phyloP scores from a whole-genome alignment of 257 asterid genomes.

The Orobanche coerulescens region DNA sequence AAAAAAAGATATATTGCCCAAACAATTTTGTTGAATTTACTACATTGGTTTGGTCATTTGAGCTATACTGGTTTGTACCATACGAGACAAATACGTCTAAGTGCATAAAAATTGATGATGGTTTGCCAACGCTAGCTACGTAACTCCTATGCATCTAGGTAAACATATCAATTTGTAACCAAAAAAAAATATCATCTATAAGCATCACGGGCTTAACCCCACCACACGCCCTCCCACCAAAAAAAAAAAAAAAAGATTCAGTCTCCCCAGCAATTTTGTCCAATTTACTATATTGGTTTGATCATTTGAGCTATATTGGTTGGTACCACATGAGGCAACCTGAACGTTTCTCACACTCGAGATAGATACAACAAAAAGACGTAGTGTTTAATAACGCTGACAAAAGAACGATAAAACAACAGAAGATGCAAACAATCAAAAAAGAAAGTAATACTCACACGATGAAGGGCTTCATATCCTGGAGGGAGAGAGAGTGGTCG shows the following conservation, averaged over 20 bases:
- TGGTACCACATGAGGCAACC: no score
- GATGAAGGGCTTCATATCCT: constrained; percentile 66
- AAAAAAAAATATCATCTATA: no score
- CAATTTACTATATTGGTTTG: not conserved
- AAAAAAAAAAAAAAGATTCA: not conserved
- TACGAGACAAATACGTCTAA: no score
- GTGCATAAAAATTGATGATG: no score
- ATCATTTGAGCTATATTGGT: not conserved
- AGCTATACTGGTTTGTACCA: not conserved
- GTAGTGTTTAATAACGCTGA: not conserved
- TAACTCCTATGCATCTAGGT: no score
- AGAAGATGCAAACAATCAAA: constrained; percentile 3
- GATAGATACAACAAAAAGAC: not conserved
- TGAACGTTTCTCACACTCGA: no score
- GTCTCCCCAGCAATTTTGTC: not conserved
- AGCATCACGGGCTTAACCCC: no score
- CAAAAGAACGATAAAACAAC: not conserved
- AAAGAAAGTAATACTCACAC: constrained; percentile 37
- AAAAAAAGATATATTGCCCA: not conserved
- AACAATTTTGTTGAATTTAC: not conserved
- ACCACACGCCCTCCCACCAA: no score
- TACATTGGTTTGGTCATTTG: not conserved
- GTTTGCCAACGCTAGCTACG: no score
- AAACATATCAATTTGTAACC: no score
- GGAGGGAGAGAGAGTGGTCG: constrained; percentile 69